Conservation (phyloP, 1,284 basidiomycete genomes). For the Crepidotus sp. region DNA sequence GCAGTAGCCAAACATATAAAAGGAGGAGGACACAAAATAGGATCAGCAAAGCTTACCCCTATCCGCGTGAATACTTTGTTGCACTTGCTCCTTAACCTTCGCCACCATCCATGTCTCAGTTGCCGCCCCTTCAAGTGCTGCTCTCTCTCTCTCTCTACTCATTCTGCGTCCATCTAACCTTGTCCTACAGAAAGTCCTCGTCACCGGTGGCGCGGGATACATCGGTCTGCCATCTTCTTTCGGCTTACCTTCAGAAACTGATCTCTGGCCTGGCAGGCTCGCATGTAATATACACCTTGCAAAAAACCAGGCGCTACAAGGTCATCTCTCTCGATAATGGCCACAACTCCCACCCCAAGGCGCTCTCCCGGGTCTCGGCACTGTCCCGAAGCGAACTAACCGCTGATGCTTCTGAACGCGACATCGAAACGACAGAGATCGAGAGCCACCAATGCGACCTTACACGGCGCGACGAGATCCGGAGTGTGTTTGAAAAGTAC, state of each 20-base stretch:
- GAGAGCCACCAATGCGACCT: slow-evolving; percentile 71
- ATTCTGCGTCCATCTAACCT: background rate
- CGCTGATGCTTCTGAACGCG: slow-evolving; percentile 50
- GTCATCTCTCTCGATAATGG: slow-evolving; percentile 91
- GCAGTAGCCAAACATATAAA: background rate
- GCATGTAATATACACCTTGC: slow-evolving; percentile 81
- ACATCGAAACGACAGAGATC: slow-evolving; percentile 61
- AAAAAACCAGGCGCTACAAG: slow-evolving; percentile 82
- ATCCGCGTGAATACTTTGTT: too few relatives aligned
- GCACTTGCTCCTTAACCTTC: background rate
- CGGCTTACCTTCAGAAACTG: slow-evolving; percentile 13
- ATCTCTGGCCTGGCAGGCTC: slow-evolving; percentile 51
- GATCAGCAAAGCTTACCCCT: too few relatives aligned
- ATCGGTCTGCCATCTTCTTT: slow-evolving; percentile 45
- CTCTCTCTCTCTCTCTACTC: background rate
- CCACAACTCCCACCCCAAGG: slow-evolving; percentile 79
- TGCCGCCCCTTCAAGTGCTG: slow-evolving; percentile 9
- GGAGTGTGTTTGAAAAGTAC: slow-evolving; percentile 74
- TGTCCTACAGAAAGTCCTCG: slow-evolving; percentile 55
- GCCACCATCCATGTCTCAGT: slow-evolving; percentile 7
- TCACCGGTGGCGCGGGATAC: slow-evolving; percentile 80
- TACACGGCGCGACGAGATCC: slow-evolving; percentile 61
- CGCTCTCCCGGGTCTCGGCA: slow-evolving; percentile 67
- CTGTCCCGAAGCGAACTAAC: slow-evolving; percentile 69
- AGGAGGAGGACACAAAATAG: too few relatives aligned